Evolutionary conservation across 2,329 filamentous ascomycete species (phyloP).

Genomic region (Botrytis squamosa): DNA sequence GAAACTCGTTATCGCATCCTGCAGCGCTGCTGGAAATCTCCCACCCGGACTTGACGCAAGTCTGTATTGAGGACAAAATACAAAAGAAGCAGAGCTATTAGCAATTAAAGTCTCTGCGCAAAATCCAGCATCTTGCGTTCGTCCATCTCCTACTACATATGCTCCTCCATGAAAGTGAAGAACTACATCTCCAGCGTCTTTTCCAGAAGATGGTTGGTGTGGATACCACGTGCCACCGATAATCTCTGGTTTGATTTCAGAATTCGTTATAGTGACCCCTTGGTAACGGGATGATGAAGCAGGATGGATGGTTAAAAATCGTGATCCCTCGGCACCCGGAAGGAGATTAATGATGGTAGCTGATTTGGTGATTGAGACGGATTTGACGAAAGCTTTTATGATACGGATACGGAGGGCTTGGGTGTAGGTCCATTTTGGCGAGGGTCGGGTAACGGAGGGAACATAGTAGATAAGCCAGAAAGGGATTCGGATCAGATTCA

Average conservation of each 20-base stretch:
- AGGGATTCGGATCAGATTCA: slow-evolving; percentile 4
- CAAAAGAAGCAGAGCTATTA: slow-evolving; percentile 41
- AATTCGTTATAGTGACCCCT: not conserved
- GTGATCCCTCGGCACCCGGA: not conserved
- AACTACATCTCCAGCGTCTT: slow-evolving; percentile 37
- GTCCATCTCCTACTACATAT: slow-evolving; percentile 46
- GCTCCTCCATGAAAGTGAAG: slow-evolving; percentile 52
- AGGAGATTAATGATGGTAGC: not conserved
- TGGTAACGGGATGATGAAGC: not conserved
- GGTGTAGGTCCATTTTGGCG: slow-evolving; percentile 11
- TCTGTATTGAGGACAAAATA: slow-evolving; percentile 50
- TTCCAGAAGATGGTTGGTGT: not conserved
- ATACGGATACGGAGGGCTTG: slow-evolving; percentile 12
- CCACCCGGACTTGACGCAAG: slow-evolving; percentile 45
- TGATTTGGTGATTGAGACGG: not conserved
- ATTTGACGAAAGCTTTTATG: not conserved
- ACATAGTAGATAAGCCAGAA: slow-evolving; percentile 19
- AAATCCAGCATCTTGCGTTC: slow-evolving; percentile 40
- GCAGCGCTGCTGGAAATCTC: slow-evolving; percentile 51
- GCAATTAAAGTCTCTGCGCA: slow-evolving; percentile 40
- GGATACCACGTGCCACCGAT: slow-evolving; percentile 39
- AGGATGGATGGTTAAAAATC: slow-evolving; percentile 4
- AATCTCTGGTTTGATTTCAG: not conserved
- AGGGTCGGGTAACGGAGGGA: not conserved
- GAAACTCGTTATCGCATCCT: slow-evolving; percentile 49